A percentile compares a stretch with the other conserved stretches of the same genome.
Evolutionary conservation across 2,329 filamentous ascomycete species (phyloP).

Genomic region (Paracamarosporium sp.): DNA sequence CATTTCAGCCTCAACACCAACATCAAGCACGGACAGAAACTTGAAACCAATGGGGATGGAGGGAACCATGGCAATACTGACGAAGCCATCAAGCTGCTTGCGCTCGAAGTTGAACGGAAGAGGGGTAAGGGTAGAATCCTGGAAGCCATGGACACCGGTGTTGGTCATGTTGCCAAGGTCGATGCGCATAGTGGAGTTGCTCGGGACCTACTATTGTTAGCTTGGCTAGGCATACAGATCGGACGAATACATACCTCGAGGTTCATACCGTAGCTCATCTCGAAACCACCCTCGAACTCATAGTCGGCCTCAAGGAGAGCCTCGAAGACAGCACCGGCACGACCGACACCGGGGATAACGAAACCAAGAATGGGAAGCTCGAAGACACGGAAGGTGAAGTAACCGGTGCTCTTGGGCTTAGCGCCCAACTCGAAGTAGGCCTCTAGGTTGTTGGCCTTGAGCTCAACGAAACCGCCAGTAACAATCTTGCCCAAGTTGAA

Average conservation of each 20-base stretch:
- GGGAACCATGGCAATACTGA: constrained; percentile 40
- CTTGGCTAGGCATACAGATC: not conserved
- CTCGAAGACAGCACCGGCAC: constrained; percentile 44
- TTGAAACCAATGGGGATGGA: constrained; percentile 44
- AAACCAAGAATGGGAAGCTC: constrained; percentile 38
- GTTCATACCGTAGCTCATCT: constrained; percentile 46
- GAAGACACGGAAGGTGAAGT: constrained; percentile 30
- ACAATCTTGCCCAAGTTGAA: constrained; percentile 28
- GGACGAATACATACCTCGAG: constrained; percentile 31
- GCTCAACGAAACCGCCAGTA: constrained; percentile 41
- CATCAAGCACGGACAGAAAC: constrained; percentile 35
- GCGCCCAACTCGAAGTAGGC: constrained; percentile 45
- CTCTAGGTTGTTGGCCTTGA: constrained; percentile 35
- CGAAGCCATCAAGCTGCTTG: constrained; percentile 32
- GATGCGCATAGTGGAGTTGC: constrained; percentile 35
- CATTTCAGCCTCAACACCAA: constrained; percentile 36
- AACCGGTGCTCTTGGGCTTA: constrained; percentile 27
- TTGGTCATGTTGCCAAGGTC: constrained; percentile 33
- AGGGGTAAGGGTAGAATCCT: constrained; percentile 32
- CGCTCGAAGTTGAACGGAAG: constrained; percentile 42
- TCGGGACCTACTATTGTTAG: constrained; percentile 31
- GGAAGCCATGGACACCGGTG: constrained; percentile 36
- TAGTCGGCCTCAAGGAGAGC: constrained; percentile 36
- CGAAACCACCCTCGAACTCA: constrained; percentile 32
- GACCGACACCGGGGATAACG: constrained; percentile 43